A percentile compares a stretch with the other conserved stretches of the same genome.
Evolutionary conservation across 2,329 filamentous ascomycete genomes (phyloP).

Genomic region (Karstenula rhodostoma): DNA sequence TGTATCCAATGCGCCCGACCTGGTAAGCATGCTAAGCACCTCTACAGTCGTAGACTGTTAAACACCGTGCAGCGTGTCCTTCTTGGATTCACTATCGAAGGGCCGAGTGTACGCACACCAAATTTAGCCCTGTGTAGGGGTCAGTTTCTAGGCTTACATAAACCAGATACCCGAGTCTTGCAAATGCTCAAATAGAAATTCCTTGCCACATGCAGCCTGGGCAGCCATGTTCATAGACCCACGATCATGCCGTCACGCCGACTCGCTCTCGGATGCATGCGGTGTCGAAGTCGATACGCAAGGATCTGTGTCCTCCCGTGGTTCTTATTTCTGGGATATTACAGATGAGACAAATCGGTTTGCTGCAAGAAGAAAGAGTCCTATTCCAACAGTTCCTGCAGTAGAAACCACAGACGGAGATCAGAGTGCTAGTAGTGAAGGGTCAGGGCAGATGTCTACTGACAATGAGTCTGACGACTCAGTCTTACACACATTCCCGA

Average conservation of each 20-base stretch:
- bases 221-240: constrained; percentile 40
- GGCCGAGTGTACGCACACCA: background rate
- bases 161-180: constrained; percentile 22
- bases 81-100: background rate
- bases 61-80: background rate
- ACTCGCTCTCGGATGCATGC: constrained; percentile 21
- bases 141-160: background rate
- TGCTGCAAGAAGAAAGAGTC: background rate
- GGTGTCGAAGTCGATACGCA: constrained; percentile 3
- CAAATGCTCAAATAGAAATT: constrained; percentile 20
- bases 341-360: constrained; percentile 1
- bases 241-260: constrained; percentile 26
- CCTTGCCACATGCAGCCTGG: constrained; percentile 38
- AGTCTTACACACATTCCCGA: background rate
- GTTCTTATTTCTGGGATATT: constrained; percentile 22
- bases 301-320: background rate
- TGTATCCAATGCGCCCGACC: background rate
- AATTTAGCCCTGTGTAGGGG: background rate
- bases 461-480: background rate
- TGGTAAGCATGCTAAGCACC: background rate
- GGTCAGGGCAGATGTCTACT: background rate
- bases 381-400: background rate
- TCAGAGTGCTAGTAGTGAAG: background rate
- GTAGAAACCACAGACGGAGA: background rate
- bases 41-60: background rate